Evolutionary conservation across 177 flowering plant species (phyloP).

Genomic region (Telopea speciosissima): DNA sequence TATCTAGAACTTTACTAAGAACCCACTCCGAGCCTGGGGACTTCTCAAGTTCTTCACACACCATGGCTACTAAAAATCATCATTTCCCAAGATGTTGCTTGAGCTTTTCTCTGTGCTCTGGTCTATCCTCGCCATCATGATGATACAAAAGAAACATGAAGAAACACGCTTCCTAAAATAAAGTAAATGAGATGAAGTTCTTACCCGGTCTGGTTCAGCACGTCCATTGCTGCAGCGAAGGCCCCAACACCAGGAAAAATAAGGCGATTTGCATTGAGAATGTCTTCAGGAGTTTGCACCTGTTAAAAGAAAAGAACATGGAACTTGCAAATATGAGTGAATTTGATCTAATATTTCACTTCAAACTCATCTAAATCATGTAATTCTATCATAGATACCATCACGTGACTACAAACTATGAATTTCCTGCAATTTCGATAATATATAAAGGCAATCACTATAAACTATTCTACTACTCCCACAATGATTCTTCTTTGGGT

Average conservation of each 20-base stretch:
- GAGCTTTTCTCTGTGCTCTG: no score
- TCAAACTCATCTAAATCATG: background rate
- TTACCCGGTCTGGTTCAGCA: slow-evolving; percentile 68
- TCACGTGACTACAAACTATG: background rate
- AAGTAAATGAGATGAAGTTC: background rate
- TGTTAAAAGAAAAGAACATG: slow-evolving; percentile 15
- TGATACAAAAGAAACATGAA: background rate
- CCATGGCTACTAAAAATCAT: no score
- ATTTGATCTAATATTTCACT: background rate
- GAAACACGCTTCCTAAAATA: background rate
- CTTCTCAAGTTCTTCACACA: no score
- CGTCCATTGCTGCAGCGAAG: slow-evolving; percentile 88
- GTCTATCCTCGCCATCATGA: background rate
- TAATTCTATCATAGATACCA: background rate
- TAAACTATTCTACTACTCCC: background rate
- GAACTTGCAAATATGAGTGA: background rate
- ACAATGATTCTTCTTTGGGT: background rate
- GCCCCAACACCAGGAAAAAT: slow-evolving; percentile 99
- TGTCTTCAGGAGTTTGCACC: slow-evolving; percentile 87
- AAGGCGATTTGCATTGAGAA: slow-evolving; percentile 72
- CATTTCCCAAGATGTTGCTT: no score
- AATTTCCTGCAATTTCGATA: background rate
- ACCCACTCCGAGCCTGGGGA: no score
- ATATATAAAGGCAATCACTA: background rate
- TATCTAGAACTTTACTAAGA: no score